Evolutionary conservation across 176 grass and related monocot genomes (phyloP), one percentile per base, ranked within the genome.

Genomic region (Carex parvula): DNA sequence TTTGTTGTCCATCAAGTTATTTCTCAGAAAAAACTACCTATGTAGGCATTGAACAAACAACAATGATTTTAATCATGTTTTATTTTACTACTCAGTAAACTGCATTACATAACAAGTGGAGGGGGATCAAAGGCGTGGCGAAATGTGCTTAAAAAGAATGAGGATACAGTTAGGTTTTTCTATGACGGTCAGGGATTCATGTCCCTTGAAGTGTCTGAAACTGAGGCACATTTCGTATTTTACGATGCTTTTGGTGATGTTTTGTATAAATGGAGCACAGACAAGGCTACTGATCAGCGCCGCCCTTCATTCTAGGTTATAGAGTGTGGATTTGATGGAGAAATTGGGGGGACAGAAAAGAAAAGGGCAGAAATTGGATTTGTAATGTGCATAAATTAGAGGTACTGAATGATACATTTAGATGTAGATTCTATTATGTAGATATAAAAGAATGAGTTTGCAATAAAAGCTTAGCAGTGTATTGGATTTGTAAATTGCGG

Each of bases 161-260:
- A 80, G 9, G 90, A 97, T 57, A 90, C 81, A n/a, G 90, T 97
- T 50, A 54, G 16, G 20, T 97, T 97, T 81, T 97, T 97, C 78
- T 91, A 97, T 22, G 92, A 97, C 18, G 92, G 92, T 14, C 95
- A 97, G 86, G 92, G 95, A 15, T 97, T 94, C 86, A 94, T 92
- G 90, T 92, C 95, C 54, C 90, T 97, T 81, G 87, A 91, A 84
- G 52, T 94, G 73, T 80, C 86, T 21, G 52, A 74, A 60, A 74
- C 88, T 30, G 60, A 84, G 70, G 90, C 89, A 8, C 48, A 87
- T 5, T 88, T 97, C 17, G 73, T 84, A 29, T 97, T 97, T 70
- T 97, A 94, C 33, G 89, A 93, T 74, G 87, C 60, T 30, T 81
- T 64, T 50, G 95, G 90, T 16, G 87, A 82, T 33, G 84, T 86